Evolutionary conservation across 768 basidiomycete genomes (phyloP).

Genomic region (Mycena venus): DNA sequence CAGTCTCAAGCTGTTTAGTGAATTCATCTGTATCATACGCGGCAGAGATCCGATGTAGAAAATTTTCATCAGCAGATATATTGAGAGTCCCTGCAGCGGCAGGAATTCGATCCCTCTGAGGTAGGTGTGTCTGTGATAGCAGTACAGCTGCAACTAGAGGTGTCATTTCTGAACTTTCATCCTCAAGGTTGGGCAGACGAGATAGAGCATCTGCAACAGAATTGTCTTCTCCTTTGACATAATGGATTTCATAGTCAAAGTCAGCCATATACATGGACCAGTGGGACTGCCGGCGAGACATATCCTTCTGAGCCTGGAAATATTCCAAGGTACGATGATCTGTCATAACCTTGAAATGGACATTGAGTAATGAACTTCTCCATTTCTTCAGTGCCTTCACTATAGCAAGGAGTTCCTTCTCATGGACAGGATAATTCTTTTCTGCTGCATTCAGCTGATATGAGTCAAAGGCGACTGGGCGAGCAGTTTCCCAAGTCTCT

Average conservation of each 20-base stretch:
- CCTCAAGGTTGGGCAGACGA: conserved; percentile 12
- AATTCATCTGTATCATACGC: conserved; percentile 5
- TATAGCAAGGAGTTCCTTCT: conserved; percentile 54
- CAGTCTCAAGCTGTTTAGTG: no score
- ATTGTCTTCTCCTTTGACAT: conserved; percentile 51
- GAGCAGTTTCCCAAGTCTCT: conserved; percentile 42
- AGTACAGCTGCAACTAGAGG: neutral
- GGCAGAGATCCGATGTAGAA: conserved; percentile 11
- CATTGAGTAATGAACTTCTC: conserved; percentile 39
- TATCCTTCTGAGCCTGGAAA: conserved; percentile 44
- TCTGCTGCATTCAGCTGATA: conserved; percentile 40
- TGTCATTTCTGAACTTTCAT: neutral
- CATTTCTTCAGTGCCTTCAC: conserved; percentile 46
- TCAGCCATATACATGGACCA: conserved; percentile 53
- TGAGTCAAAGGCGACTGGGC: conserved; percentile 51
- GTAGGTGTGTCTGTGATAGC: no score
- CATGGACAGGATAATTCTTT: no score
- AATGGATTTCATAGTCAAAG: conserved; percentile 51
- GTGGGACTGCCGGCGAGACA: conserved; percentile 49
- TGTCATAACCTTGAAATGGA: conserved; percentile 43
- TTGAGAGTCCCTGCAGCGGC: neutral
- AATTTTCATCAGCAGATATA: conserved; percentile 7
- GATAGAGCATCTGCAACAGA: conserved; percentile 54
- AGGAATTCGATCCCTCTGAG: no score
- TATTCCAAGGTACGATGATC: conserved; percentile 54